Base-by-base conservation (phyloP, 2,329 filamentous ascomycete species). In the Aspergillus clavatus region DNA sequence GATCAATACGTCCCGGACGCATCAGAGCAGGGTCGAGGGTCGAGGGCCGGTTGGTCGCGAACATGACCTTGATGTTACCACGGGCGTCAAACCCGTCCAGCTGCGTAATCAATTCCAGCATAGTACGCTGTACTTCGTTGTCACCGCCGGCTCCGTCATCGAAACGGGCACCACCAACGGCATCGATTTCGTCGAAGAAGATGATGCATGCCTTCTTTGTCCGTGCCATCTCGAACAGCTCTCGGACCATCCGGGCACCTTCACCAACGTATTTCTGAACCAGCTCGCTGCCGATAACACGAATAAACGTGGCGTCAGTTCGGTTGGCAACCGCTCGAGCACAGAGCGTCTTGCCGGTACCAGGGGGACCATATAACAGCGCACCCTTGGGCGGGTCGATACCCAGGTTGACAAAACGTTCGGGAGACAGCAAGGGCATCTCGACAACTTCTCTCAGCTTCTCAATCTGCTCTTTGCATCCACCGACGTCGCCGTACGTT, bases 171-270 rank as follows among this genome's bases (percentile, higher is more conserved):
- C 91, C 91, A 65, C 91, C 91, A 44, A 97, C 88, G 39, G 91
- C 91, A 69, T 97, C 91, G 52, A 97, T 93, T 74, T 98, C 93
- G 68, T 98, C 93, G 64, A 95, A 95, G 83, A 98, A 98, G 73
- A 98, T 98, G 66, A 98, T 98, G 72, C 93, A 98, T 0, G 93
- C 93, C 74, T 98, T 98, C 81, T 98, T 98, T 46, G 93, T 97
- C 59, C 93, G 84, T 7, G 93, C 93, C 93, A 98, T 98, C 74
- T 98, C 93, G 69, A 98, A 98, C 2, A 98, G 81, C 74, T 98
- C 93, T 61, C 93, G 84, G 16, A 98, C 93, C 93, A 98, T 98
- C 60, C 94, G 83, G 4, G 94, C 93, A 66, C 93, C 93, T 70
- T 98, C 93, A 66, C 93, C 93, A 14, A 98, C 93, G 66, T 98